A percentile compares a stretch with the other conserved stretches of the same genome.
phyloP scores from a whole-genome alignment of 805 yeast genomes.

The Scheffersomyces ergatensis region DNA sequence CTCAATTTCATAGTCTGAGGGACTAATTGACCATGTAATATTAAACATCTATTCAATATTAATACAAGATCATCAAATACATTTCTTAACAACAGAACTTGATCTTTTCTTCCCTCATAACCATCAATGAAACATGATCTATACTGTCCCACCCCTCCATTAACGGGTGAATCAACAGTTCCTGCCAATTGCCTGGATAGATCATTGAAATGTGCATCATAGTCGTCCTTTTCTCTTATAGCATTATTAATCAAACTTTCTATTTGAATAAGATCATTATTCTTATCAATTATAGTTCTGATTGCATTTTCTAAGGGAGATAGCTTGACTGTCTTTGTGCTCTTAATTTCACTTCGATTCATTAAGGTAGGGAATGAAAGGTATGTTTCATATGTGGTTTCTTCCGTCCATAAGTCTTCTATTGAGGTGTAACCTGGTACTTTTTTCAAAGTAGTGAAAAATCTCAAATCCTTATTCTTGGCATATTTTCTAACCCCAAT shows the following conservation, averaged over 20 bases:
- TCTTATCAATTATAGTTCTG: conserved; percentile 62
- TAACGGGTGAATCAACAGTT: conserved; percentile 88
- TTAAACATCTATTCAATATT: conserved; percentile 63
- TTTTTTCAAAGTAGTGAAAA: conserved; percentile 67
- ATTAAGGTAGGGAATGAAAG: conserved; percentile 84
- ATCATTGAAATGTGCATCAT: conserved; percentile 52
- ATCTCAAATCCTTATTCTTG: conserved; percentile 68
- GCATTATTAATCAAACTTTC: conserved; percentile 60
- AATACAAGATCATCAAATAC: conserved; percentile 69
- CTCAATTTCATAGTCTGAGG: conserved; percentile 55
- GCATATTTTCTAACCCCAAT: conserved; percentile 71
- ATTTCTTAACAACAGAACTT: conserved; percentile 35
- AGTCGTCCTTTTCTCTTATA: conserved; percentile 49
- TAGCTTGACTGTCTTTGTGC: conserved; percentile 46
- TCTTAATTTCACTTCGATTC: conserved; percentile 74
- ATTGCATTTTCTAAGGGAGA: conserved; percentile 88
- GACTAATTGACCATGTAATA: conserved; percentile 65
- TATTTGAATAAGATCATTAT: conserved; percentile 66
- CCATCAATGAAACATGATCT: conserved; percentile 59
- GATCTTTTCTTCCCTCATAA: conserved; percentile 26
- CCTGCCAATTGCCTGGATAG: conserved; percentile 74
- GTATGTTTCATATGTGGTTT: conserved; percentile 70
- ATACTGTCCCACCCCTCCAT: conserved; percentile 88
- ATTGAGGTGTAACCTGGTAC: conserved; percentile 72
- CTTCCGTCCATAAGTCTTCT: conserved; percentile 85